phyloP scores from a whole-genome alignment of 306 rosid species.

The Vachellia pachyceras region DNA sequence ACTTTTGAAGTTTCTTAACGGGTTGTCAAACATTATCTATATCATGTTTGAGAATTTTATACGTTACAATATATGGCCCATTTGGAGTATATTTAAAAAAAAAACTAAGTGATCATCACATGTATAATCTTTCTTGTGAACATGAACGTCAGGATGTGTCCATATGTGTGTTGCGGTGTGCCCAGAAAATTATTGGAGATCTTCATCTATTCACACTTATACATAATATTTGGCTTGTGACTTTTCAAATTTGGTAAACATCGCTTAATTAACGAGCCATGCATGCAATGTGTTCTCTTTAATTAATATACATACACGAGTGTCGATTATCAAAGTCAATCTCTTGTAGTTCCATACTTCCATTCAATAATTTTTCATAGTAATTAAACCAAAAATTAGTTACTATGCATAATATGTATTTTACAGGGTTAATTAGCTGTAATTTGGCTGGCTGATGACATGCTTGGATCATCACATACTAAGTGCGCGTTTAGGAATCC shows the following conservation, averaged over 20 bases:
- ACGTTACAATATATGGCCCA: too few relatives aligned
- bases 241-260: not conserved
- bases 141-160: not conserved
- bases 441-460: not conserved
- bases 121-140: not conserved
- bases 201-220: not conserved
- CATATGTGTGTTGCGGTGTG: not conserved
- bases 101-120: not conserved
- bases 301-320: not conserved
- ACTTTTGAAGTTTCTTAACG: too few relatives aligned
- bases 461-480: not conserved
- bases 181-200: not conserved
- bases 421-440: not conserved
- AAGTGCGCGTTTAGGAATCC: too few relatives aligned
- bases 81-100: too few relatives aligned
- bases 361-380: not conserved
- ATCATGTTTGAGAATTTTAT: not conserved
- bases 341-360: not conserved
- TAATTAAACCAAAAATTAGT: not conserved
- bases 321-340: not conserved
- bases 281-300: not conserved
- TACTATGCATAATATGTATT: not conserved
- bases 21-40: too few relatives aligned
- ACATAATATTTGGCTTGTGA: not conserved
- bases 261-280: not conserved